Evolutionary conservation across 352 stramenopile genomes (phyloP).

Genomic region (Globisporangium mamillatum): DNA sequence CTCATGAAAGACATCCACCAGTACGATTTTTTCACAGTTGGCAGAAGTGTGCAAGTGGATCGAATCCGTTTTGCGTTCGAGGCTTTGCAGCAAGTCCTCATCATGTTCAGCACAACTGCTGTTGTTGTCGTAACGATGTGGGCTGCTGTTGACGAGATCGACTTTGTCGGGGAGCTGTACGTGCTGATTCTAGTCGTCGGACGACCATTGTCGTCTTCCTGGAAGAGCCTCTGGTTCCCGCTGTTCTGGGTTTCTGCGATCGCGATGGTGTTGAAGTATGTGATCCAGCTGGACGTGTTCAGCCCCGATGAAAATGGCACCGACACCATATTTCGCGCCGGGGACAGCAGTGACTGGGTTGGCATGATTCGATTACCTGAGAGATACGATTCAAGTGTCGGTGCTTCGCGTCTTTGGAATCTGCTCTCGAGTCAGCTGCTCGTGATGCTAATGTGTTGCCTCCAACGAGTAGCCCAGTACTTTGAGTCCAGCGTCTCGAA

Average conservation of each 20-base stretch:
- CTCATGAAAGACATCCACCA: conserved; percentile 62
- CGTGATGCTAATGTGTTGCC: conserved; percentile 68
- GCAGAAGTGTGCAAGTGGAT: conserved; percentile 51
- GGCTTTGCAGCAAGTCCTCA: conserved; percentile 57
- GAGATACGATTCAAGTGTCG: conserved; percentile 28
- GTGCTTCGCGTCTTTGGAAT: conserved; percentile 45
- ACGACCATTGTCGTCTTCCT: conserved; percentile 49
- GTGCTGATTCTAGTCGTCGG: conserved; percentile 59
- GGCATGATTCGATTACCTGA: conserved; percentile 51
- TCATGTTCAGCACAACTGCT: conserved; percentile 65
- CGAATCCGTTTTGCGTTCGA: conserved; percentile 52
- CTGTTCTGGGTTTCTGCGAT: conserved; percentile 75
- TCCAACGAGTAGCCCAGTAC: conserved; percentile 73
- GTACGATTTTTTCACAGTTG: conserved; percentile 65
- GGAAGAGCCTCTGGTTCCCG: conserved; percentile 74
- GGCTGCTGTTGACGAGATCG: conserved; percentile 55
- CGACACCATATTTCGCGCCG: conserved; percentile 38
- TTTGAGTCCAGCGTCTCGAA: conserved; percentile 52
- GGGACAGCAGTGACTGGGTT: conserved; percentile 58
- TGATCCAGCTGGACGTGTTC: conserved; percentile 66
- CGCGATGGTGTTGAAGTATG: conserved; percentile 54
- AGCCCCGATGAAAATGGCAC: conserved; percentile 27
- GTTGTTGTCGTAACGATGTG: conserved; percentile 72
- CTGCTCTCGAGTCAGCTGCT: conserved; percentile 53
- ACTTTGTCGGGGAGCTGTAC: conserved; percentile 65